Conservation (phyloP, 441 rosid species). For the Corymbia calophylla region DNA sequence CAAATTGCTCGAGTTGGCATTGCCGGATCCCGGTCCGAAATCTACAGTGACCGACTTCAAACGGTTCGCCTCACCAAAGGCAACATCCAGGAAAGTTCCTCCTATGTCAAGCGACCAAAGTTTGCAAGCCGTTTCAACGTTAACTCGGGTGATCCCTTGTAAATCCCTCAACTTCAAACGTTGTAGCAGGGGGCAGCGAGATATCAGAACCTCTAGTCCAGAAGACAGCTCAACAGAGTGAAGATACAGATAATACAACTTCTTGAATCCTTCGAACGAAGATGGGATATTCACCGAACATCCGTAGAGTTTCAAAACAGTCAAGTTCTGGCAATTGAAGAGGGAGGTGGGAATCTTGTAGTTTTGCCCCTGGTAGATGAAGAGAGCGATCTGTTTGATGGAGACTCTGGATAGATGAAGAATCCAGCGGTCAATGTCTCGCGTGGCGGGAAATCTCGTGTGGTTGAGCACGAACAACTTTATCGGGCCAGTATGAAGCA, state of each 20-base stretch:
- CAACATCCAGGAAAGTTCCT: not conserved
- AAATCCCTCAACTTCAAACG: not conserved
- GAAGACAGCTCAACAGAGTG: not conserved
- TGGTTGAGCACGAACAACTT: not conserved
- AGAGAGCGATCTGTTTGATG: slow-evolving; percentile 5
- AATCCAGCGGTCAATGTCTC: slow-evolving; percentile 14
- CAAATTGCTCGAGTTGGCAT: not conserved
- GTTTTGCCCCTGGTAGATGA: not conserved
- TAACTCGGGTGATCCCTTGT: not conserved
- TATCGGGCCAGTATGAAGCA: slow-evolving; percentile 3
- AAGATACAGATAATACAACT: not conserved
- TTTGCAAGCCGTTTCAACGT: not conserved
- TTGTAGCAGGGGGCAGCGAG: slow-evolving; percentile 14
- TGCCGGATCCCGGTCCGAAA: not conserved
- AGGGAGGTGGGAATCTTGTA: slow-evolving; percentile 18
- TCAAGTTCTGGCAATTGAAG: slow-evolving; percentile 16
- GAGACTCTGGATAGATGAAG: slow-evolving; percentile 5
- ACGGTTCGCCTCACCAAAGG: fast-evolving
- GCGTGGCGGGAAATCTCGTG: not conserved
- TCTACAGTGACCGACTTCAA: not conserved
- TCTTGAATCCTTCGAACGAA: not conserved
- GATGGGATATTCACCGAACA: not conserved
- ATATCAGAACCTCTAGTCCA: slow-evolving; percentile 14
- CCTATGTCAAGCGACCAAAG: not conserved
- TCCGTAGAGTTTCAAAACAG: slow-evolving; percentile 8